These are phyloP conservation scores for Sugiyamaella sp. DNA, from an alignment of 1,139 yeast species.

Conservation along the genomic window DNA sequence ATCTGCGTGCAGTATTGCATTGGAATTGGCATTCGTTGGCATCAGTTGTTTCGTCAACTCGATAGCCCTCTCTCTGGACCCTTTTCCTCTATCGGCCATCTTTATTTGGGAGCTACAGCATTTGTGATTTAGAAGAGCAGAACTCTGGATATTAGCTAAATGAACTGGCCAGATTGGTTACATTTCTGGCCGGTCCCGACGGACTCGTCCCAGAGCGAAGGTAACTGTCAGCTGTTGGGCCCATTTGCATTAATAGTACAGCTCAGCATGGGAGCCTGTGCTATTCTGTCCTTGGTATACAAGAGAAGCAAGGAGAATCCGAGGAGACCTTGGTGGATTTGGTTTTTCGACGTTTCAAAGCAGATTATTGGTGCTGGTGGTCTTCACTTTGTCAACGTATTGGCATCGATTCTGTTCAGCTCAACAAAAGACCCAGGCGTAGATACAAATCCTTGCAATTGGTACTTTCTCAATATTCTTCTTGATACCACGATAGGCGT, in stretches of 20 bases:
- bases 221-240: slow-evolving; percentile 47
- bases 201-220: slow-evolving; percentile 8
- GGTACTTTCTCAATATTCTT: slow-evolving; percentile 87
- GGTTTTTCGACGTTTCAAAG: slow-evolving; percentile 89
- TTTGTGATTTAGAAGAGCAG: no score
- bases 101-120: no score
- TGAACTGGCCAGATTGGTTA: slow-evolving; percentile 22
- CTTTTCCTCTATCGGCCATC: no score
- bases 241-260: slow-evolving; percentile 49
- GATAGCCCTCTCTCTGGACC: no score
- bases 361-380: slow-evolving; percentile 87
- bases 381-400: slow-evolving; percentile 77
- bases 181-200: slow-evolving; percentile 16
- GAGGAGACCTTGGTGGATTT: slow-evolving; percentile 81
- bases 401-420: slow-evolving; percentile 62
- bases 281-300: slow-evolving; percentile 69
- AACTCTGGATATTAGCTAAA: background rate
- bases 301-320: slow-evolving; percentile 83
- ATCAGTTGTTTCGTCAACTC: no score
- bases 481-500: slow-evolving; percentile 97
- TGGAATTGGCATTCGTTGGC: no score
- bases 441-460: slow-evolving; percentile 49
- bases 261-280: slow-evolving; percentile 64
- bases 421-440: slow-evolving; percentile 40
- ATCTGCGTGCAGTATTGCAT: no score